phyloP scores from a whole-genome alignment of 805 yeast species.

The Candida manassasensis region DNA sequence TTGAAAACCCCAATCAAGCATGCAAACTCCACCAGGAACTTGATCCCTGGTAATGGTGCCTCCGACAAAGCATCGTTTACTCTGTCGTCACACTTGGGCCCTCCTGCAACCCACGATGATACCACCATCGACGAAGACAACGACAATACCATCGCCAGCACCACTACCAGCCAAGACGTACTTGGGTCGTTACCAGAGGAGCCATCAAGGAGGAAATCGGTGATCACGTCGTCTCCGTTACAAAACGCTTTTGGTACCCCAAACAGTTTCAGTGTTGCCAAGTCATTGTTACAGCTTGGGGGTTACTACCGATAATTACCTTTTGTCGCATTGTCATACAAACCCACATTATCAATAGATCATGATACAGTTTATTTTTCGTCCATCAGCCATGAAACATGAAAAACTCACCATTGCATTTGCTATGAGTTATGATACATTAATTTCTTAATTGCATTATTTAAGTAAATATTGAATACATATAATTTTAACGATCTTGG shows the following conservation, averaged over 20 bases:
- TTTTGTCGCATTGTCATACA: neutral
- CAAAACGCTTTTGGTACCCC: constrained; percentile 38
- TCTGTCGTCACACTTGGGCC: constrained; percentile 3
- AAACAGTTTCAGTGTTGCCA: constrained; percentile 42
- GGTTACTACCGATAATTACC: constrained; percentile 6
- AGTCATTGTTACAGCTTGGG: constrained; percentile 42
- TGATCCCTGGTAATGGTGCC: constrained; percentile 4
- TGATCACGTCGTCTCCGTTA: constrained; percentile 34
- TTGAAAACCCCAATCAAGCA: constrained; percentile 40
- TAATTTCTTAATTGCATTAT: constrained; percentile 5
- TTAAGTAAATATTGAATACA: constrained; percentile 1
- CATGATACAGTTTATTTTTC: too few relatives aligned
- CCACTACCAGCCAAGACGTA: constrained; percentile 8
- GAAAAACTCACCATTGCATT: constrained; percentile 3
- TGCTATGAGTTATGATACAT: constrained; percentile 3
- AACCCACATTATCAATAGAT: too few relatives aligned
- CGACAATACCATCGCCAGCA: constrained; percentile 17
- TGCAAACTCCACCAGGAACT: constrained; percentile 12
- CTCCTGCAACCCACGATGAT: constrained; percentile 12
- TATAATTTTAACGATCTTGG: too few relatives aligned
- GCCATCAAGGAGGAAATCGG: constrained; percentile 11
- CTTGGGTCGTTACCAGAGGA: constrained; percentile 4
- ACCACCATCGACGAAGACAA: constrained; percentile 21
- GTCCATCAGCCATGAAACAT: too few relatives aligned
- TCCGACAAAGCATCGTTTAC: constrained; percentile 1